Conservation (phyloP, 169 alveolate species). For the Plasmodium falciparum region DNA sequence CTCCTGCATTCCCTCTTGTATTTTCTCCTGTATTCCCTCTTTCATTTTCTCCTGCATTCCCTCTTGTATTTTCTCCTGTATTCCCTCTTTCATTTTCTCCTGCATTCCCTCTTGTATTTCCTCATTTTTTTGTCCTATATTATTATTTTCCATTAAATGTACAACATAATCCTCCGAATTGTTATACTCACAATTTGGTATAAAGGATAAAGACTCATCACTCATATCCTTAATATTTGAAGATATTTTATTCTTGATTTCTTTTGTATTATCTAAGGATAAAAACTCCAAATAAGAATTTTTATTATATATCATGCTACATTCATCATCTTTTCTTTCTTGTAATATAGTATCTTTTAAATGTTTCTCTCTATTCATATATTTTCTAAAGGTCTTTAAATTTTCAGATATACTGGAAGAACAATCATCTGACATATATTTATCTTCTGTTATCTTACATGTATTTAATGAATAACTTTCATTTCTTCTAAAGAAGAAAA, state of each 20-base stretch:
- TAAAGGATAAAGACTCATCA: too few species aligned
- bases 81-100: background rate
- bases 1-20: too few species aligned
- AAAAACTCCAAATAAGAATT: conserved; percentile 4
- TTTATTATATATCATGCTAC: background rate
- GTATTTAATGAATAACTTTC: conserved; percentile 33
- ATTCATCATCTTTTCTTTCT: background rate
- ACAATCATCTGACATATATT: conserved; percentile 21
- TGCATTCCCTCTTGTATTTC: too few species aligned
- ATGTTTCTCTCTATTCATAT: conserved; percentile 36
- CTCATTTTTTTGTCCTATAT: background rate
- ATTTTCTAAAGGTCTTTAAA: conserved; percentile 24
- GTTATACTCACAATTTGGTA: too few species aligned
- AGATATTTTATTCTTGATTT: background rate
- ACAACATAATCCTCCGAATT: too few species aligned
- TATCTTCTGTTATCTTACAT: conserved; percentile 24
- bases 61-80: too few species aligned
- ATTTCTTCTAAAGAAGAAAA: conserved; percentile 35
- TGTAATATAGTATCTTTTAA: conserved; percentile 1
- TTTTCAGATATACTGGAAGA: conserved; percentile 34
- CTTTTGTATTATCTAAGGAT: background rate
- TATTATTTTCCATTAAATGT: too few species aligned
- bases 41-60: too few species aligned
- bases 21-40: too few species aligned
- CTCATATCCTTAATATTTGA: too few species aligned